Base-by-base conservation (phyloP, 1,284 basidiomycete genomes). In the Ganoderma sinense region DNA sequence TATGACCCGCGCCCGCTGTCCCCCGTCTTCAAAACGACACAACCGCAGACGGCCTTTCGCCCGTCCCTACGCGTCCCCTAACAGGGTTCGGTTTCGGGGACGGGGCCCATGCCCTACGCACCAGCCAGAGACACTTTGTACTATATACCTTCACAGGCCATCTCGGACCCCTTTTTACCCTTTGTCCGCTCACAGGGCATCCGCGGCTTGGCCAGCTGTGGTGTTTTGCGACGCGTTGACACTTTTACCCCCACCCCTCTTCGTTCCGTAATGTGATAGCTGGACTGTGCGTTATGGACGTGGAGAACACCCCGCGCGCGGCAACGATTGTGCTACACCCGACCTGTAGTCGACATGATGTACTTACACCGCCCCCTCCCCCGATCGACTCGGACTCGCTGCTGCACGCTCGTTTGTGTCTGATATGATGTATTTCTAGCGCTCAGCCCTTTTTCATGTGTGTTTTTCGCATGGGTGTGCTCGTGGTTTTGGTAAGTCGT, bases 241-340 rank as follows among this genome's bases (percentile, higher is more conserved):
- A 14, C 23, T 18, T 59, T 39, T 14, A 14, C 36, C 6, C 23
- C 23, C 8, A 26, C 26, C 16, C 31, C 20, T 59, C 39, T 51
- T 53, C 51, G n/a, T 40, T 65, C 73, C 69, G 71, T 74, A 70
- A 74, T 72, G 71, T 69, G 68, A 70, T 74, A 74, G 70, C 73
- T 72, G 73, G 73, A 58, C 73, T 74, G 70, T 74, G 62, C 70
- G 70, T 74, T 71, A 72, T 59, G 73, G 73, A 70, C 67, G 51
- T 69, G 69, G 73, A 74, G 70, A 70, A 64, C 45, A 64, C 43
- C 64, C 18, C 43, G 51, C 48, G 61, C 60, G 51, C 62, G 29
- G 36, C 70, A 62, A 71, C 55, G 62, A 58, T 31, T 26, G 63
- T 36, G 67, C 71, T 72, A 56, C 73, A 72, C 39, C 73, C 39